phyloP scores from a whole-genome alignment of 345 rosid genomes.

The Gossypium raimondii region DNA sequence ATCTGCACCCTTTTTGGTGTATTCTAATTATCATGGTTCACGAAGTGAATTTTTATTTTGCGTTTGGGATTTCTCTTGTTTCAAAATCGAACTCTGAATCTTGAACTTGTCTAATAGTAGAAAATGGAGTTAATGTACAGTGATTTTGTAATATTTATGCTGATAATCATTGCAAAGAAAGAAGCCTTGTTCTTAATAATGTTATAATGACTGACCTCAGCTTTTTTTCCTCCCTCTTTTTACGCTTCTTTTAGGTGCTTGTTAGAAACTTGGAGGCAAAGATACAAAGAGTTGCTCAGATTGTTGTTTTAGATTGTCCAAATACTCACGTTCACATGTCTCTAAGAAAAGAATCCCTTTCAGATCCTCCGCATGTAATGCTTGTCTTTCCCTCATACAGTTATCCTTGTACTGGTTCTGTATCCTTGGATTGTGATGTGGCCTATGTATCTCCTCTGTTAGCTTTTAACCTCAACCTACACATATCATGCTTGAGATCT shows the following conservation, averaged over 20 bases:
- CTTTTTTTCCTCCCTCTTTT: no score
- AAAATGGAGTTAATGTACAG: not conserved
- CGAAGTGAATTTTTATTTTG: not conserved
- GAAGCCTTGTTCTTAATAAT: not conserved
- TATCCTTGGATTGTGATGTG: slow-evolving; percentile 39
- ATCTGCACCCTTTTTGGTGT: not conserved
- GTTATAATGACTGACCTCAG: not conserved
- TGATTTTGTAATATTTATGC: not conserved
- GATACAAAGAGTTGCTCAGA: slow-evolving; percentile 53
- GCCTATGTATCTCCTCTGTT: slow-evolving; percentile 80
- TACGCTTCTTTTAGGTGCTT: slow-evolving; percentile 38
- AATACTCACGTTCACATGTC: slow-evolving; percentile 18
- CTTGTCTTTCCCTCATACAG: slow-evolving; percentile 54
- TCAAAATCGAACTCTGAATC: not conserved
- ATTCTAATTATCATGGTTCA: not conserved
- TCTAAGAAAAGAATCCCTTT: slow-evolving; percentile 14
- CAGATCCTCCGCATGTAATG: slow-evolving; percentile 37
- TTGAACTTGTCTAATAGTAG: not conserved
- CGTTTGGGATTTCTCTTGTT: not conserved
- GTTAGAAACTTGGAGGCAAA: slow-evolving; percentile 53
- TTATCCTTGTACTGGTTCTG: slow-evolving; percentile 26
- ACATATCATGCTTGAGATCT: slow-evolving; percentile 61
- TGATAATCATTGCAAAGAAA: not conserved
- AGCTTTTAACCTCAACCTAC: slow-evolving; percentile 83
- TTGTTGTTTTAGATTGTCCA: slow-evolving; percentile 82